These are phyloP conservation scores for Metarhizium robertsii DNA, from an alignment of 2,329 filamentous ascomycete species.

Conservation along the genomic window DNA sequence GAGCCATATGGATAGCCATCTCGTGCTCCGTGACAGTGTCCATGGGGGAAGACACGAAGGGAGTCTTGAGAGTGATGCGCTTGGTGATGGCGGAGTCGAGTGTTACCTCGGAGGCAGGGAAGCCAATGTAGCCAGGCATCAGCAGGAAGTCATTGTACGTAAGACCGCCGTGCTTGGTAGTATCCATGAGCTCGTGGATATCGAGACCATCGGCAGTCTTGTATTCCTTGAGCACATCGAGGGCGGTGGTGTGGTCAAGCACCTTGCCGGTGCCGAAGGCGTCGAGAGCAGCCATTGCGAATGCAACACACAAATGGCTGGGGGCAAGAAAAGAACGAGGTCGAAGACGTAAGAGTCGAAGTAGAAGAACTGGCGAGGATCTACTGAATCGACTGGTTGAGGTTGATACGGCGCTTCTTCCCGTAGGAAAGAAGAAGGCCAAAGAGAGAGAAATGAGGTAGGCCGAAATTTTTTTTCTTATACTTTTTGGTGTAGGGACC, in stretches of 20 bases:
- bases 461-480: slow-evolving; percentile 32
- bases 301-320: slow-evolving; percentile 16
- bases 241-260: slow-evolving; percentile 65
- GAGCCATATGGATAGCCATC: slow-evolving; percentile 97
- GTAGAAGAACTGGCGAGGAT: slow-evolving; percentile 16
- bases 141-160: slow-evolving; percentile 99
- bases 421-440: slow-evolving; percentile 40
- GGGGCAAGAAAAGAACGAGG: slow-evolving; percentile 6
- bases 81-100: slow-evolving; percentile 92
- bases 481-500: background rate
- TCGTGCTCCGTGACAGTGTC: slow-evolving; percentile 99
- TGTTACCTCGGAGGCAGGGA: slow-evolving; percentile 78
- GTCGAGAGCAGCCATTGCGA: slow-evolving; percentile 54
- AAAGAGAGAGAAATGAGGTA: slow-evolving; percentile 24
- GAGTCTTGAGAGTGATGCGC: slow-evolving; percentile 91
- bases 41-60: slow-evolving; percentile 97
- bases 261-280: slow-evolving; percentile 43
- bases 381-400: slow-evolving; percentile 21
- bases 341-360: slow-evolving; percentile 31
- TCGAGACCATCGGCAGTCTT: slow-evolving; percentile 75
- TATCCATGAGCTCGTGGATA: slow-evolving; percentile 79
- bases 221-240: slow-evolving; percentile 78
- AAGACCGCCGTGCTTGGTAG: slow-evolving; percentile 82
- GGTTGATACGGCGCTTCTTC: slow-evolving; percentile 41
- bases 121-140: slow-evolving; percentile 95